Conservation (phyloP, 2,329 filamentous ascomycete species). For the Ophiostoma novo-ulmi region DNA sequence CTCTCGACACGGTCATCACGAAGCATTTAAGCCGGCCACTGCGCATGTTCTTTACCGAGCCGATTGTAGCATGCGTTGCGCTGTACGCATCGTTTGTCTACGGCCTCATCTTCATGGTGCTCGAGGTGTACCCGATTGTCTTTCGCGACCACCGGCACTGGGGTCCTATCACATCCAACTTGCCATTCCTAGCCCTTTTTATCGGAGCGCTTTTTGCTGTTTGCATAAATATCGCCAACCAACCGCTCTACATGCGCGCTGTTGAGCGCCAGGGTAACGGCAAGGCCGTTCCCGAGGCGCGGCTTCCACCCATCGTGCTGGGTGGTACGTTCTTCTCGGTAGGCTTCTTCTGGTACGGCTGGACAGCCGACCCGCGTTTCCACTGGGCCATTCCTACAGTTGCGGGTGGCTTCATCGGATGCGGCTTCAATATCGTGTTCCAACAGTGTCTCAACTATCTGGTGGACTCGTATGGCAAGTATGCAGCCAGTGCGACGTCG, state of each 20-base stretch:
- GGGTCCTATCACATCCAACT: constrained; percentile 57
- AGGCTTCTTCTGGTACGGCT: constrained; percentile 37
- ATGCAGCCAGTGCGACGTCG: constrained; percentile 59
- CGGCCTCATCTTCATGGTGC: constrained; percentile 52
- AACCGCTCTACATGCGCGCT: constrained; percentile 44
- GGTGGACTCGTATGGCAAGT: constrained; percentile 50
- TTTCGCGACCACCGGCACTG: constrained; percentile 47
- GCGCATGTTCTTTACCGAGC: constrained; percentile 40
- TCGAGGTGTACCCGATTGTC: constrained; percentile 51
- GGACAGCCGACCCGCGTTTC: constrained; percentile 26
- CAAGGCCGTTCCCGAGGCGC: constrained; percentile 35
- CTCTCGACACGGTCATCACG: constrained; percentile 54
- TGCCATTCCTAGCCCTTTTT: constrained; percentile 49
- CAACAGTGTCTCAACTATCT: constrained; percentile 49
- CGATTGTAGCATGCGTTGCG: constrained; percentile 51
- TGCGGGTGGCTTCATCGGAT: constrained; percentile 38
- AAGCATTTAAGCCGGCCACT: constrained; percentile 66
- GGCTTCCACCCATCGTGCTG: constrained; percentile 43
- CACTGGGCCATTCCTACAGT: constrained; percentile 26
- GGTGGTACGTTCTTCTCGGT: constrained; percentile 40
- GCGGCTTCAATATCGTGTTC: constrained; percentile 44
- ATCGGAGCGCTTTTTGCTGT: constrained; percentile 50
- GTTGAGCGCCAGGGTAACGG: constrained; percentile 39
- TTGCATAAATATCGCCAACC: constrained; percentile 40
- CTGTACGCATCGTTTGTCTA: constrained; percentile 52